A percentile compares a stretch with the other conserved stretches of the same genome.
Evolutionary conservation across 2,329 filamentous ascomycete species (phyloP).

Genomic region (Aspergillus aculeatinus): DNA sequence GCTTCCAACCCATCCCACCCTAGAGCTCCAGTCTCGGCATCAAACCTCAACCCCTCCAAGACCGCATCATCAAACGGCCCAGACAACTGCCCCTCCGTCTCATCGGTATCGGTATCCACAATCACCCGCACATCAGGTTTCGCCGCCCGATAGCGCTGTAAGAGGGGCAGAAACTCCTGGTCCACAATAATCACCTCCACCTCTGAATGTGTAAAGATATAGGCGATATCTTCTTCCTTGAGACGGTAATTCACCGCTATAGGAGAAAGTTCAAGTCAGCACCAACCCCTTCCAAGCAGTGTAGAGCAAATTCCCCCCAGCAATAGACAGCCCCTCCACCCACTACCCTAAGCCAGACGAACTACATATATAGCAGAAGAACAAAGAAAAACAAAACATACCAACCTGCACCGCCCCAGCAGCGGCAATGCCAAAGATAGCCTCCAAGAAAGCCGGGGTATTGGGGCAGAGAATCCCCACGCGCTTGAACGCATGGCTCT

Average conservation of each 20-base stretch:
- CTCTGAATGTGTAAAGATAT: conserved; percentile 85
- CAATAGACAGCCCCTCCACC: too few species aligned
- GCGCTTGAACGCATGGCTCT: conserved; percentile 68
- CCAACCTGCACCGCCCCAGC: conserved; percentile 75
- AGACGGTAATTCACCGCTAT: conserved; percentile 68
- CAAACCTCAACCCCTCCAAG: conserved; percentile 73
- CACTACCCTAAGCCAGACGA: neutral
- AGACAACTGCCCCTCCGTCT: conserved; percentile 67
- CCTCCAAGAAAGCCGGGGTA: conserved; percentile 90
- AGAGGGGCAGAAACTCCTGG: conserved; percentile 69
- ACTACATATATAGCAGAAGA: neutral
- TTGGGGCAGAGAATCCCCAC: conserved; percentile 89
- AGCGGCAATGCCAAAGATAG: conserved; percentile 81
- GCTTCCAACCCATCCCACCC: conserved; percentile 77
- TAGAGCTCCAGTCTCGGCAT: conserved; percentile 61
- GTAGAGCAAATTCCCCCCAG: neutral
- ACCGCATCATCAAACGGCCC: conserved; percentile 84
- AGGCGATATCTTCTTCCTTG: conserved; percentile 80
- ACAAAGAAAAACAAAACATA: conserved; percentile 26
- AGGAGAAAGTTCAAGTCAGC: neutral
- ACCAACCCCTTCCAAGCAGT: neutral
- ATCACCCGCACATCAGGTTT: conserved; percentile 69
- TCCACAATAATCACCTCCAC: conserved; percentile 88
- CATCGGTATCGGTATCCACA: conserved; percentile 81
- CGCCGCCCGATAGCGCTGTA: conserved; percentile 63